Percentiles rank a stretch among this genome's conserved stretches.
Conservation (phyloP, 352 stramenopile species). For the Elongisporangium undulatum region DNA sequence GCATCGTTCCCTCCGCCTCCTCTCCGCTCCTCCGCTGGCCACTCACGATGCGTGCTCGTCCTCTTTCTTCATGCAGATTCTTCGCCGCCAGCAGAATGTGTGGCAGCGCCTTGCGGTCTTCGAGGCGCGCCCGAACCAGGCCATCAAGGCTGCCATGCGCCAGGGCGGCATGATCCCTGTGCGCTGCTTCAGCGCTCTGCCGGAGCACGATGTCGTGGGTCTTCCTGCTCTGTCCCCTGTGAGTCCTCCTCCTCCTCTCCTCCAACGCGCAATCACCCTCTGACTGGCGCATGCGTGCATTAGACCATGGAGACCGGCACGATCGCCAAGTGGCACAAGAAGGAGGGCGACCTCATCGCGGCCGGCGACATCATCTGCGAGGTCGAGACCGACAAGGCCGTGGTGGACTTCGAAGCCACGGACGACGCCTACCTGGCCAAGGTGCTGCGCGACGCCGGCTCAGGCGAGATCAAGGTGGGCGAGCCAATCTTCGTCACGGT, state of each 20-base stretch:
- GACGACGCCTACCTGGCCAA: conserved; percentile 95
- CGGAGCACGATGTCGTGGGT: conserved; percentile 74
- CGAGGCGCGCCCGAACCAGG: conserved; percentile 20
- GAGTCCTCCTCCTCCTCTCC: conserved; percentile 6
- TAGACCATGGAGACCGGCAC: conserved; percentile 95
- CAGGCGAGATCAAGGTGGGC: conserved; percentile 82
- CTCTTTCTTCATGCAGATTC: conserved; percentile 23
- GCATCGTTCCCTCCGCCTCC: neutral
- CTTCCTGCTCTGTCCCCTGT: conserved; percentile 66
- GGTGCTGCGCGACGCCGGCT: conserved; percentile 89
- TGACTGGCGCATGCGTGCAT: neutral
- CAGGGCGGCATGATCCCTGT: conserved; percentile 16
- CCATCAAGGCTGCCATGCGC: conserved; percentile 14
- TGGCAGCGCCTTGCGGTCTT: conserved; percentile 55
- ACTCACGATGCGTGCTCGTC: neutral
- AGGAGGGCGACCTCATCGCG: conserved; percentile 88
- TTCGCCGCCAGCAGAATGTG: conserved; percentile 45
- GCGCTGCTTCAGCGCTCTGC: conserved; percentile 53
- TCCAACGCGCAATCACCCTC: neutral
- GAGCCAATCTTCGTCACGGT: conserved; percentile 71
- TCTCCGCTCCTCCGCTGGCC: neutral
- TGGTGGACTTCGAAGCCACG: conserved; percentile 97
- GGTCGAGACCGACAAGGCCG: conserved; percentile 98
- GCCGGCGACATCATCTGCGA: conserved; percentile 93
- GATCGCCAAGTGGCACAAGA: conserved; percentile 93